Conservation (phyloP, 2,329 filamentous ascomycete species). For the Zalaria obscura region DNA sequence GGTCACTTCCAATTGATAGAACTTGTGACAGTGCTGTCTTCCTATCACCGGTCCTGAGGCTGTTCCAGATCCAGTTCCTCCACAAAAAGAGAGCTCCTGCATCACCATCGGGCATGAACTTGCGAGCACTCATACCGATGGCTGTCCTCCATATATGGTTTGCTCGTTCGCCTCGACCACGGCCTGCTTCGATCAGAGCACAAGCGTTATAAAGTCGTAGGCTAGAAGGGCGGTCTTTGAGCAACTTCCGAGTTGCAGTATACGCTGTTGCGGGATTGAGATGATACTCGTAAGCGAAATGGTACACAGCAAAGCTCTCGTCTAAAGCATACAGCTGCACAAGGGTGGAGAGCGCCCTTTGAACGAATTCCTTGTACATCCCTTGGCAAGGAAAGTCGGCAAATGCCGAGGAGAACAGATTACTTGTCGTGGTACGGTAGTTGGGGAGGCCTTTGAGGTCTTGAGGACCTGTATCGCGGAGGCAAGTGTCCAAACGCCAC, state of each 20-base stretch:
- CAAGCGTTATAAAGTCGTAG: constrained; percentile 66
- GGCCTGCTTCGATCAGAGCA: constrained; percentile 53
- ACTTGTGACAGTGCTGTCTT: constrained; percentile 19
- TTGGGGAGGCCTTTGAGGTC: constrained; percentile 5
- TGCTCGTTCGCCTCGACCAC: constrained; percentile 43
- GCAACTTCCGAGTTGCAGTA: constrained; percentile 56
- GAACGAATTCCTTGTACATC: neutral
- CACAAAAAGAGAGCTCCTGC: constrained; percentile 34
- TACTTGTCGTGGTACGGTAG: neutral
- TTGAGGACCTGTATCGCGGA: no score
- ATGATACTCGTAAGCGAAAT: constrained; percentile 50
- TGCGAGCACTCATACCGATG: constrained; percentile 36
- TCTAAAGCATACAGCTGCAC: constrained; percentile 27
- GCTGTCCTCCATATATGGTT: constrained; percentile 54
- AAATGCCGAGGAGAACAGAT: neutral
- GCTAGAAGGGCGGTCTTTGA: constrained; percentile 54
- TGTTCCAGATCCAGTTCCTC: constrained; percentile 54
- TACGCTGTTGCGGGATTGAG: constrained; percentile 40
- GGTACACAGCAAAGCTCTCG: constrained; percentile 50
- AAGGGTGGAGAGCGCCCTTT: constrained; percentile 44
- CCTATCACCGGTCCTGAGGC: constrained; percentile 34
- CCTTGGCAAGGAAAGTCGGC: neutral
- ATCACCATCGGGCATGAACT: constrained; percentile 9
- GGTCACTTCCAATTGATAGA: constrained; percentile 13
- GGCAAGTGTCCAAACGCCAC: constrained; percentile 13